Base-by-base conservation (phyloP, 768 basidiomycete species). In the Hericium rajendrae region DNA sequence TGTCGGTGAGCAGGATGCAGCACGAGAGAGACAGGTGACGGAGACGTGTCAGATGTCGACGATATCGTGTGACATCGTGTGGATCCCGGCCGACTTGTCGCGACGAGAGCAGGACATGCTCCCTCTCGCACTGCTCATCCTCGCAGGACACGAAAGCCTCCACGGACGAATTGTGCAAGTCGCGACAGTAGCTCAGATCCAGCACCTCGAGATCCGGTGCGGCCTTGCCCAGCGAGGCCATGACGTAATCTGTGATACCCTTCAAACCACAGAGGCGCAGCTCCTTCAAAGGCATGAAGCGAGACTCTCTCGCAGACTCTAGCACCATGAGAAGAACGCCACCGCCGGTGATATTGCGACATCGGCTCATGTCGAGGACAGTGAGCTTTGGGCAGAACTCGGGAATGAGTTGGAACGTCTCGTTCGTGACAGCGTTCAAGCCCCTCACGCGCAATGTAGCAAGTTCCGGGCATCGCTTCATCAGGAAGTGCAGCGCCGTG, bases 181-280 rank as follows among this genome's bases (percentile, higher is more conserved):
- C 78, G 32, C 78, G 77, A 57, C 80, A 76, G 65, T 88, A 87
- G 70, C 86, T 88, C 59, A 93, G 71, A 69, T 94, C 92, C 20
- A 94, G 73, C 16, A 90, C 80, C 68, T 91, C 88, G 20, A 94
- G 77, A 63, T 75, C 72, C 18, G 88, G 88, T 0, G 87, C 78
- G 2, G 80, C 84, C 61, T 73, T 79, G 6, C 86, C 91, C 38
- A 94, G 72, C 10, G 73, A 70, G n/a, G 74, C 68, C 79, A 94
- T 79, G 63, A 78, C 77, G 11, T 74, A 72, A 64, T 88, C 85
- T 15, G 77, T 72, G 53, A 84, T 69, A 54, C 80, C 73, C 65
- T 77, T 81, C 57, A 97, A 67, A 0, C 88, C 90, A 6, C 81
- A 85, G 26, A 93, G 60, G 22, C 82, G 74, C 32, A 95, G 75